Percentiles rank a stretch among this genome's conserved stretches.
These are phyloP conservation scores for Aspergillus brasiliensis DNA, from an alignment of 2,329 filamentous ascomycete species.

Conservation along the genomic window DNA sequence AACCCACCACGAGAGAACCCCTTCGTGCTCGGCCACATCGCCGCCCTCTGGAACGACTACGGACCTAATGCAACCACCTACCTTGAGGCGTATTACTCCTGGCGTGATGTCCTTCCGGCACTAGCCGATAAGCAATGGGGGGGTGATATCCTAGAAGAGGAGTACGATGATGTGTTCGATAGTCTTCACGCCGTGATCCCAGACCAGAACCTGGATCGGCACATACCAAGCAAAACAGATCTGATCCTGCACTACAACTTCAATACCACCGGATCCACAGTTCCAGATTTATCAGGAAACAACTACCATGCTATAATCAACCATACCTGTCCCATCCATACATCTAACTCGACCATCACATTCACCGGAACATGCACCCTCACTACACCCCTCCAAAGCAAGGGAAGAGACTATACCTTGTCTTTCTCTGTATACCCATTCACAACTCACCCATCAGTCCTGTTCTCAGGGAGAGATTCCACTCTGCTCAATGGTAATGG, in stretches of 20 bases:
- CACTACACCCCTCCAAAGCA: constrained; percentile 52
- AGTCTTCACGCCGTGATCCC: constrained; percentile 46
- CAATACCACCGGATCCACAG: not conserved
- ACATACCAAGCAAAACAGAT: not conserved
- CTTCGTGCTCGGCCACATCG: constrained; percentile 49
- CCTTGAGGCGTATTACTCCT: constrained; percentile 53
- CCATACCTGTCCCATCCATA: constrained; percentile 4
- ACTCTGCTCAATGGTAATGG: constrained; percentile 40
- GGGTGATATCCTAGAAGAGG: constrained; percentile 46
- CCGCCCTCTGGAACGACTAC: constrained; percentile 56
- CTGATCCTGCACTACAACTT: constrained; percentile 3
- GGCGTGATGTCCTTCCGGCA: constrained; percentile 48
- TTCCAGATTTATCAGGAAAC: not conserved
- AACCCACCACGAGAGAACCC: constrained; percentile 48
- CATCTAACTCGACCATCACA: constrained; percentile 28
- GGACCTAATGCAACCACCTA: constrained; percentile 53
- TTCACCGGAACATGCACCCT: constrained; percentile 46
- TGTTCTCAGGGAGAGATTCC: constrained; percentile 50
- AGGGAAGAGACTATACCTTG: constrained; percentile 59
- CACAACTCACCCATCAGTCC: constrained; percentile 38
- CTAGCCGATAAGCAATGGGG: constrained; percentile 59
- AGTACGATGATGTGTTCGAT: constrained; percentile 46
- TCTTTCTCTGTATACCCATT: constrained; percentile 47
- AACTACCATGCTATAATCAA: not conserved
- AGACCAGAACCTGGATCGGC: constrained; percentile 43